phyloP scores from a whole-genome alignment of 2,329 filamentous ascomycete genomes.

The Aurifilum marmelostoma region DNA sequence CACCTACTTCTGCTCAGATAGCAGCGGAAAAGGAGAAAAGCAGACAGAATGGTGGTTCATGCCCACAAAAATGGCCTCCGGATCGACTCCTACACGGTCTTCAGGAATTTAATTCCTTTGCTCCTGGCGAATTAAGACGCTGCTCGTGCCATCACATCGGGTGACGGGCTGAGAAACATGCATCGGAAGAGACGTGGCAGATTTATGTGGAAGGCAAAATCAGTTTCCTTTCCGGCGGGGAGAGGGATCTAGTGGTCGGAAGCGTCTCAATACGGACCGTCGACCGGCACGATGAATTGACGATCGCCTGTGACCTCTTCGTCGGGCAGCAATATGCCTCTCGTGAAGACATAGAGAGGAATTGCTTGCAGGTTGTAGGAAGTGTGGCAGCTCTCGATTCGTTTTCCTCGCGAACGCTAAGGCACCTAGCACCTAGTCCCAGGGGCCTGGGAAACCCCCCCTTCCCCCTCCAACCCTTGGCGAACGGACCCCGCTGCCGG shows the following conservation, averaged over 20 bases:
- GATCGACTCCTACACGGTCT: background rate
- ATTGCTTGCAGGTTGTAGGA: background rate
- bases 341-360: no score
- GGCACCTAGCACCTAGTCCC: background rate
- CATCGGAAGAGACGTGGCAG: background rate
- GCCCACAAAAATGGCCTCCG: background rate
- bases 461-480: background rate
- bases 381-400: conserved; percentile 8
- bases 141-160: background rate
- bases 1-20: background rate
- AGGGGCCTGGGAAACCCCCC: background rate
- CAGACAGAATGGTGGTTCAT: background rate
- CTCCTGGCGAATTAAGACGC: background rate
- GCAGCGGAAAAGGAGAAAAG: background rate
- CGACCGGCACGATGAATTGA: background rate
- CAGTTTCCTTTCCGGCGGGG: background rate
- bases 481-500: conserved; percentile 1
- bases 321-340: background rate
- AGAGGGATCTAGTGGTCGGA: background rate
- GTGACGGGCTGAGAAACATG: background rate
- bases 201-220: background rate
- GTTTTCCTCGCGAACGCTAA: background rate
- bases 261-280: conserved; percentile 1
- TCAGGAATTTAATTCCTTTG: background rate
- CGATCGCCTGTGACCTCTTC: background rate